phyloP scores from a whole-genome alignment of 345 rosid genomes.

The Eucalyptus cladocalyx region DNA sequence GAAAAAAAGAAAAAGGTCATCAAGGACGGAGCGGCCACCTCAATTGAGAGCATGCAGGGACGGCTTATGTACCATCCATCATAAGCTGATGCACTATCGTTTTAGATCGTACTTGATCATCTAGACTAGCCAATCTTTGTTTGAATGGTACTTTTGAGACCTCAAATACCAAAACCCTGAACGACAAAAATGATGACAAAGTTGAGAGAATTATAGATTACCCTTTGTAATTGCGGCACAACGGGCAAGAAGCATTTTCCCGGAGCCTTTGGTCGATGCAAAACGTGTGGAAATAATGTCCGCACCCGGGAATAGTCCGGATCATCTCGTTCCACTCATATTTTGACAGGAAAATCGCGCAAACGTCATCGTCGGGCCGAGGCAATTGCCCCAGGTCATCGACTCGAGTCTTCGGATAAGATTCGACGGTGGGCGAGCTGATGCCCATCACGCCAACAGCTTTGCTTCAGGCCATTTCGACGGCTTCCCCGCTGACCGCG shows the following conservation, averaged over 20 bases:
- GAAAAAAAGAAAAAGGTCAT: not conserved
- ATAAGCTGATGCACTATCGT: rapidly evolving
- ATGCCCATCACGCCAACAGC: not conserved
- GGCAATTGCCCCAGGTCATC: not conserved
- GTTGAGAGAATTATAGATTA: not conserved
- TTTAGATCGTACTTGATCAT: not conserved
- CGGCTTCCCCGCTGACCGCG: not conserved
- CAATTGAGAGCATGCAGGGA: not conserved
- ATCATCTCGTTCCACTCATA: not conserved
- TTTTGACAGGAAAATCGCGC: not conserved
- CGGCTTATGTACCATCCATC: not conserved
- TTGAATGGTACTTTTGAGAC: not conserved
- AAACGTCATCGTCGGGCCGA: not conserved
- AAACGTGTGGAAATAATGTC: not conserved
- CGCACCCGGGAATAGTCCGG: not conserved
- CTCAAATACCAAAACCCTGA: not conserved
- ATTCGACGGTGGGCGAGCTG: not conserved
- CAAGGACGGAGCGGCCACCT: not conserved
- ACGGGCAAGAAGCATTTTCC: not conserved
- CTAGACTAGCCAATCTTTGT: not conserved
- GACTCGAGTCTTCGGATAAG: not conserved
- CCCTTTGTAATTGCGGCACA: not conserved
- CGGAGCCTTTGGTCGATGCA: not conserved
- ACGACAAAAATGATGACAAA: not conserved
- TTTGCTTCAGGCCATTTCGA: not conserved